phyloP scores from a whole-genome alignment of 1,284 basidiomycete species.

The Kalmanozyma brasiliensis region DNA sequence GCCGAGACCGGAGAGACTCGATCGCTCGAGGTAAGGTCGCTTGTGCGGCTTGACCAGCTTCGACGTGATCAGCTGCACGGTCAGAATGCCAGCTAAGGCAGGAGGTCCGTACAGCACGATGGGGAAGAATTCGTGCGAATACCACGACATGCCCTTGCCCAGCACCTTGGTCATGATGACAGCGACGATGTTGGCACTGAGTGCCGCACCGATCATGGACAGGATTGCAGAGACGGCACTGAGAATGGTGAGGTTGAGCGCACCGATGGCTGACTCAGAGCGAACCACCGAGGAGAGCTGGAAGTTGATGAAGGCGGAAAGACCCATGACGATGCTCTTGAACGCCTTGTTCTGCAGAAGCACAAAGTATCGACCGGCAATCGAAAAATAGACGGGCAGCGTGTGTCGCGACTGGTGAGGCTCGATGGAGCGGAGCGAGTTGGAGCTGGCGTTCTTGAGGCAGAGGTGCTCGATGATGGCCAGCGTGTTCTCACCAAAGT shows the following conservation, averaged over 20 bases:
- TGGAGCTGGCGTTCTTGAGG: slow-evolving; percentile 69
- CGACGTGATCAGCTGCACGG: slow-evolving; percentile 75
- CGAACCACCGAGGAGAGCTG: slow-evolving; percentile 64
- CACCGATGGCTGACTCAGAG: slow-evolving; percentile 62
- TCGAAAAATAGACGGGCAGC: slow-evolving; percentile 75
- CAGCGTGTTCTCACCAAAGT: slow-evolving; percentile 91
- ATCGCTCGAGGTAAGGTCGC: slow-evolving; percentile 62
- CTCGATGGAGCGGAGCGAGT: slow-evolving; percentile 55
- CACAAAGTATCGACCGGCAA: slow-evolving; percentile 69
- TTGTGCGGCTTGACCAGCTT: slow-evolving; percentile 70
- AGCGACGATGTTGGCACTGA: slow-evolving; percentile 80
- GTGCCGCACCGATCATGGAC: slow-evolving; percentile 70
- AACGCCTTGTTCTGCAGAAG: slow-evolving; percentile 70
- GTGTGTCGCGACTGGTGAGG: slow-evolving; percentile 69
- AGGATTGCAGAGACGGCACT: slow-evolving; percentile 48
- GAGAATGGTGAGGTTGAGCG: slow-evolving; percentile 52
- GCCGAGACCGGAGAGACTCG: slow-evolving; percentile 47
- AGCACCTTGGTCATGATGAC: slow-evolving; percentile 76
- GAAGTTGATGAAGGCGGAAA: slow-evolving; percentile 63
- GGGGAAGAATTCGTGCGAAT: slow-evolving; percentile 76
- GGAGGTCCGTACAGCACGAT: slow-evolving; percentile 83
- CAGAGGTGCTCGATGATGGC: slow-evolving; percentile 81
- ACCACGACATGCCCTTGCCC: slow-evolving; percentile 72
- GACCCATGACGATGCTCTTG: slow-evolving; percentile 60
- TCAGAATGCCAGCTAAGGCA: slow-evolving; percentile 72